A percentile compares a stretch with the other conserved stretches of the same genome.
phyloP scores from a whole-genome alignment of 176 grass and related monocot genomes.

The Miscanthus lutarioriparius region DNA sequence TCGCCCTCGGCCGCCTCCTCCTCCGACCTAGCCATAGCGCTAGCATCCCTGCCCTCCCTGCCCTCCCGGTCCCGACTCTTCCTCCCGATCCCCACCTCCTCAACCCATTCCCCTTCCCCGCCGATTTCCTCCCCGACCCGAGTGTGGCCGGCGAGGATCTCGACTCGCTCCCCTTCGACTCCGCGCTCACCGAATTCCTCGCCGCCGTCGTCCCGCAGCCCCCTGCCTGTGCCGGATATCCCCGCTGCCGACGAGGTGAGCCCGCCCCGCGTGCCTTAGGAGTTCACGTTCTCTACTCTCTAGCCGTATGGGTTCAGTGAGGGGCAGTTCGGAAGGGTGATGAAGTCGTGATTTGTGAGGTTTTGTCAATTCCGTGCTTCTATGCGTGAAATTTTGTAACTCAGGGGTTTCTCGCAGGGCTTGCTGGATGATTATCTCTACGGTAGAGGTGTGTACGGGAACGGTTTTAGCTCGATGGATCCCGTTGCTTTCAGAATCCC shows the following conservation, averaged over 20 bases:
- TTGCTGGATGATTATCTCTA: slow-evolving; percentile 31
- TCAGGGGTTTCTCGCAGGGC: slow-evolving; percentile 17
- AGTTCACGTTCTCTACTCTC: background rate
- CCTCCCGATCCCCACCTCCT: slow-evolving; percentile 48
- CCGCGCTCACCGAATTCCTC: slow-evolving; percentile 60
- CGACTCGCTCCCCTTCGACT: slow-evolving; percentile 45
- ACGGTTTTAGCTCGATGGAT: slow-evolving; percentile 24
- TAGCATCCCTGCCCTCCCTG: slow-evolving; percentile 45
- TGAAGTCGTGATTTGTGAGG: background rate
- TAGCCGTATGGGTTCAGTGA: background rate
- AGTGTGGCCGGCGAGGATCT: slow-evolving; percentile 31
- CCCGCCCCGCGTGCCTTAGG: background rate
- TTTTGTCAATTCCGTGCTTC: slow-evolving; percentile 1
- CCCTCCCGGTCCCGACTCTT: slow-evolving; percentile 52
- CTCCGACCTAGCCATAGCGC: slow-evolving; percentile 36
- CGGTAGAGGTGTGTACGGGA: slow-evolving; percentile 15
- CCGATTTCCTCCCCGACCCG: slow-evolving; percentile 24
- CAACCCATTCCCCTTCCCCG: slow-evolving; percentile 24
- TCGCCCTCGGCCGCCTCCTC: slow-evolving; percentile 24
- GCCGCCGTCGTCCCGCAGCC: slow-evolving; percentile 48
- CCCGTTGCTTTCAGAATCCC: background rate
- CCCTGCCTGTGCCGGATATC: slow-evolving; percentile 15
- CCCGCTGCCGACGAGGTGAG: slow-evolving; percentile 39
- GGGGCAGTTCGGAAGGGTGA: background rate
- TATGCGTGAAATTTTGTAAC: background rate